phyloP scores from a whole-genome alignment of 164 flowering plant genomes.

The Macadamia tetraphylla region DNA sequence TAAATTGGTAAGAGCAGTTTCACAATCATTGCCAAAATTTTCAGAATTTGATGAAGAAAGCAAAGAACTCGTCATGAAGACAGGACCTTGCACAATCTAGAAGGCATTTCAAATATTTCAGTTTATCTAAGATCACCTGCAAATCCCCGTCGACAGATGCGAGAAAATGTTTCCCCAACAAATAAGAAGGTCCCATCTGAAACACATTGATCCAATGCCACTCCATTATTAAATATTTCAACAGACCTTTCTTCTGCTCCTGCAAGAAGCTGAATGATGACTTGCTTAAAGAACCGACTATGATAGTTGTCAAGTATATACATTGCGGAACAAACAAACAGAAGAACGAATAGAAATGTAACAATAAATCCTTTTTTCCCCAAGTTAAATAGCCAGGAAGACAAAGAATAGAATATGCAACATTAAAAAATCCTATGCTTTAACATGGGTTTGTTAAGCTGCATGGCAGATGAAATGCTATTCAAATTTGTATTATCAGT shows the following conservation, averaged over 20 bases:
- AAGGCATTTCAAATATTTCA: not conserved
- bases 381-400: not conserved
- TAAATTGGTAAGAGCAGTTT: no score
- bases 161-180: slow-evolving; percentile 75
- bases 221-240: slow-evolving; percentile 13
- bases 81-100: no score
- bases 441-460: no score
- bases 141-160: slow-evolving; percentile 90
- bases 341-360: not conserved
- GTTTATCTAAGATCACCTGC: slow-evolving; percentile 42
- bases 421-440: not conserved
- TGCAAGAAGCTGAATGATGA: slow-evolving; percentile 56
- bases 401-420: slow-evolving; percentile 1
- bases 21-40: no score
- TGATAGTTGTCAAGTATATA: slow-evolving; percentile 36
- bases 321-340: not conserved
- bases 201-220: slow-evolving; percentile 1
- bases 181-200: slow-evolving; percentile 41
- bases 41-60: no score
- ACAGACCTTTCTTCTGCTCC: slow-evolving; percentile 44
- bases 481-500: not conserved
- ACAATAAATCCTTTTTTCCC: not conserved
- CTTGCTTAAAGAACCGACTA: slow-evolving; percentile 72
- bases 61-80: no score
- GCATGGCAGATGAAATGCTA: no score